Evolutionary conservation across 176 grass and related monocot species (phyloP), one percentile per base, ranked within the genome.

Genomic region (Eleusine indica): DNA sequence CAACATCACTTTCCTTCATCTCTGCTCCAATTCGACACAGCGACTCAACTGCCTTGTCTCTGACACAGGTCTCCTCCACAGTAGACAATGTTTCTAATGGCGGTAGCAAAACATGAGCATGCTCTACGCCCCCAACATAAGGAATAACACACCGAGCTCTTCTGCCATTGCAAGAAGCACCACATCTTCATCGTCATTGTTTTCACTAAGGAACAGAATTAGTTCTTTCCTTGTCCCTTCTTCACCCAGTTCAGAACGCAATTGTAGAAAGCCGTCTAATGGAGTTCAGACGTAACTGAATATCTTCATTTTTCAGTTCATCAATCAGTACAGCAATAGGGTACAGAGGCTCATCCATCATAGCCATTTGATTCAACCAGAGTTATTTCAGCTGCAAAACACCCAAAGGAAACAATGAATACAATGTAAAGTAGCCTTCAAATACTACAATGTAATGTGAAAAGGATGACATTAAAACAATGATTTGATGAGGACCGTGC

Each of bases 271-370:
- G 82, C 15, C 85, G 85, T 53, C 93, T 86, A 38, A 95, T 92
- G 19, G 93, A 95, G 67, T 92, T 95, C 43, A 95, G 83, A 15
- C 90, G 90, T 66, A 92, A 79, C 49, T 95, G 93, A 80, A 95
- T 95, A n/a, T 95, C 93, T 80, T 95, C 93, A 84, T 95, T 95
- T 56, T 95, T 95, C 61, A 95, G 67, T 77, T 95, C 93, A 14
- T 95, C 93, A 70, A 95, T 95, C 76, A 92, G 73, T 64, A 92
- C 76, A 29, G 88, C 90, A 62, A 92, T 92, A 75, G 90, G 93
- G 69, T 92, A 95, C 64, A 95, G 71, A 40, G 93, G 90, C 29
- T 92, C 93, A 22, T 95, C 90, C 2, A 84, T 83, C 80, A 83
- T 90, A 64, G 93, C 93, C 93, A 95, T 95, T 13, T 30, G 29